These are phyloP conservation scores for Trichoderma simmonsii DNA, from an alignment of 2,329 filamentous ascomycete genomes.

Conservation along the genomic window DNA sequence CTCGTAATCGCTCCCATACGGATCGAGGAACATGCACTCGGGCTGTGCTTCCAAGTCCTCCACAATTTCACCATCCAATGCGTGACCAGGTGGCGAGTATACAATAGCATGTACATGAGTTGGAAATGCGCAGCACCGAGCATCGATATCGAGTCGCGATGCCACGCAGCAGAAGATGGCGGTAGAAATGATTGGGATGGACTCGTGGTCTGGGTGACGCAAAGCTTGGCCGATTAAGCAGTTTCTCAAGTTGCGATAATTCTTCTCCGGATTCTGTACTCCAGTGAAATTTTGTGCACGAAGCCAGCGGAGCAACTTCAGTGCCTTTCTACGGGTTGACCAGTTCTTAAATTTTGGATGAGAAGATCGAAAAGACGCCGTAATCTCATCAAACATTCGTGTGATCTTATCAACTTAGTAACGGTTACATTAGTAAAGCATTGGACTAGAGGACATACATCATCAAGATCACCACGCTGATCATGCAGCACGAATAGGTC, in stretches of 20 bases:
- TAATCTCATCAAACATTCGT: slow-evolving; percentile 62
- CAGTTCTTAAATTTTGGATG: slow-evolving; percentile 52
- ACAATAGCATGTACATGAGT: slow-evolving; percentile 83
- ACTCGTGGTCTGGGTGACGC: slow-evolving; percentile 68
- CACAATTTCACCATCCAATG: slow-evolving; percentile 52
- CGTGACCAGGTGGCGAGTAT: slow-evolving; percentile 55
- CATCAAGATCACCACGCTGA: slow-evolving; percentile 67
- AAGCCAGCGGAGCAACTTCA: slow-evolving; percentile 67
- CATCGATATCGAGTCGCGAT: slow-evolving; percentile 68
- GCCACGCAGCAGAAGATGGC: slow-evolving; percentile 84
- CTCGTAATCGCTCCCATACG: slow-evolving; percentile 69
- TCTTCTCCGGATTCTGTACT: slow-evolving; percentile 57
- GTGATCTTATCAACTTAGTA: slow-evolving; percentile 47
- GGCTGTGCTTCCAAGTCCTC: slow-evolving; percentile 32
- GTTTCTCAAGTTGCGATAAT: slow-evolving; percentile 79
- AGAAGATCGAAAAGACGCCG: slow-evolving; percentile 51
- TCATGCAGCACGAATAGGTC: slow-evolving; percentile 85
- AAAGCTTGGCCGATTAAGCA: slow-evolving; percentile 84
- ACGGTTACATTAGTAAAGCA: slow-evolving; percentile 6
- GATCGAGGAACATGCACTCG: slow-evolving; percentile 74
- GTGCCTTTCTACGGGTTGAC: slow-evolving; percentile 64
- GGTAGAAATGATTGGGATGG: slow-evolving; percentile 80
- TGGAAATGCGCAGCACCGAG: slow-evolving; percentile 76
- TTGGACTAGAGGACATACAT: slow-evolving; percentile 47
- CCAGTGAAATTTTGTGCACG: slow-evolving; percentile 66